Evolutionary conservation across 1,284 basidiomycete species (phyloP), one percentile per base, ranked within the genome.

Genomic region (Leccinum griseonigrum): DNA sequence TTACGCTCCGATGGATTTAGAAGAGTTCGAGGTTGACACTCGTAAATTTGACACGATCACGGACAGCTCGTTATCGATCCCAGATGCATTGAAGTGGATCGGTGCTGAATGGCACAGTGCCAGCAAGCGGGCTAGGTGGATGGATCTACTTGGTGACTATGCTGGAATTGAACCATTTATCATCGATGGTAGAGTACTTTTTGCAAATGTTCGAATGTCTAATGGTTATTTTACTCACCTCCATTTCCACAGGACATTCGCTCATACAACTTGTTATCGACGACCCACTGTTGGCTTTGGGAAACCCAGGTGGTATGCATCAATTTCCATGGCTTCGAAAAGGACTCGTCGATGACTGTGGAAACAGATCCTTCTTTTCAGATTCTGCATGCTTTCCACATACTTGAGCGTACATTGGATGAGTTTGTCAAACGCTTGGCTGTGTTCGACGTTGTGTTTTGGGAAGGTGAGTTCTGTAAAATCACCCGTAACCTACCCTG

Each of bases 141-240:
- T 89, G 86, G 87, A 89, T 68, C 76, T 89, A 3, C 73, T 90
- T 32, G 86, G 87, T 13, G 88, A 89, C 69, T 89, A 86, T 68
- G 87, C 84, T 34, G 88, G 88, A 1, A 79, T 71, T 38, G 87
- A 90, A 68, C 78, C 79, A n/a, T 90, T 90, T 68, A 69, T 88
- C 31, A 76, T 90, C 58, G 86, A 90, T 70, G 87, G 87, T 84
- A 67, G 13, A 48, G 57, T 51, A 64, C 60, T 56, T n/a, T 26
- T 61, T 13, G 32, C 54, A 13, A 18, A 38, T n/a, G 10, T 63
- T 28, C n/a, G 13, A 26, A 48, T 8, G 22, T 48, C 46, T 48
- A 13, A 43, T 43, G 4, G 18, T 26, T 38, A 6, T 50, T 38
- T 57, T 34, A 34, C 63, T 65, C 8, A 63, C 51, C 11, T 10